A percentile compares a stretch with the other conserved stretches of the same genome.
phyloP scores from a whole-genome alignment of 73 alveolate species.

The Paramecium sonneborni region DNA sequence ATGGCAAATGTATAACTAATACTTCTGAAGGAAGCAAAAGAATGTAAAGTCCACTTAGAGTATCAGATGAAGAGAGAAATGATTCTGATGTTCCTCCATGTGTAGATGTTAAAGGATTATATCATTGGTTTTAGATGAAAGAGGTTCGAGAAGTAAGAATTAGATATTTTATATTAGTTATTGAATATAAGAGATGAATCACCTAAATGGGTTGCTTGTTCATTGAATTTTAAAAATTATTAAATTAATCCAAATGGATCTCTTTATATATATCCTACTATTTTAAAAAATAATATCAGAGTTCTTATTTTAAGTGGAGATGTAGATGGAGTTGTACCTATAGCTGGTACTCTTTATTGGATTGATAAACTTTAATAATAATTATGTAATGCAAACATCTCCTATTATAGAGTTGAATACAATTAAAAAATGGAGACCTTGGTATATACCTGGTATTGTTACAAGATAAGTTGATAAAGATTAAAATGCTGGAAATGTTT shows the following conservation, averaged over 20 bases:
- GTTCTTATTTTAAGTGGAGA: background rate
- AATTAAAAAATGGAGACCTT: conserved; percentile 41
- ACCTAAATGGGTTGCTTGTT: background rate
- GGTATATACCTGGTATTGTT: conserved; percentile 10
- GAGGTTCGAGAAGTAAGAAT: background rate
- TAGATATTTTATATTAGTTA: background rate
- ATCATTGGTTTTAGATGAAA: background rate
- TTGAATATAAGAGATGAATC: background rate
- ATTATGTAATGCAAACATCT: background rate
- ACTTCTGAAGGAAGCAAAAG: background rate
- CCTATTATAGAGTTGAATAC: background rate
- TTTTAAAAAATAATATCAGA: conserved; percentile 6
- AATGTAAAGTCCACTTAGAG: background rate
- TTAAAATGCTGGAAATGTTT: conserved; percentile 44
- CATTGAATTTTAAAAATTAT: background rate
- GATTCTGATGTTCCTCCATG: conserved; percentile 25
- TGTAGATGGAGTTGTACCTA: conserved; percentile 48
- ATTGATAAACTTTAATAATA: background rate
- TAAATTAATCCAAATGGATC: background rate
- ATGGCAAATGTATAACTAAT: background rate
- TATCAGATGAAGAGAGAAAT: background rate
- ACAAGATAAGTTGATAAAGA: background rate
- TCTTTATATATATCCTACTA: background rate
- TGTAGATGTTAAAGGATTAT: conserved; percentile 3
- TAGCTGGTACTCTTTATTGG: conserved; percentile 43